Evolutionary conservation across 345 rosid species (phyloP).

Genomic region (Rhodomyrtus tomentosa): DNA sequence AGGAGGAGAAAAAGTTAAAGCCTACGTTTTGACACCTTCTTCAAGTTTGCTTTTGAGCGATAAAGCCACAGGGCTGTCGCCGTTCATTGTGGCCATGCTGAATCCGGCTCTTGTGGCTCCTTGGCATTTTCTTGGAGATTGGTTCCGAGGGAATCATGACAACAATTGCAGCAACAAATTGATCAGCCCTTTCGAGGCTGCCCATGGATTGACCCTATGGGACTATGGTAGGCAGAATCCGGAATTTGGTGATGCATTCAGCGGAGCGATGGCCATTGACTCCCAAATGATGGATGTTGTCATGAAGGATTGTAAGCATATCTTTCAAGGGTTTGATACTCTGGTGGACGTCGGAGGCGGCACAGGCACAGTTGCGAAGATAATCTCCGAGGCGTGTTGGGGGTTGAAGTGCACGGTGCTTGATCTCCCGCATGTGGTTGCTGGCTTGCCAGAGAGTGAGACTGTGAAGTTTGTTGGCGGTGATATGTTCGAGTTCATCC

Average conservation of each 20-base stretch:
- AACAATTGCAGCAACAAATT: background rate
- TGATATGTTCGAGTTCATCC: constrained; percentile 28
- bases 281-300: constrained; percentile 16
- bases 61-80: constrained; percentile 20
- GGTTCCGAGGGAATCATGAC: constrained; percentile 11
- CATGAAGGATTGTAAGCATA: constrained; percentile 13
- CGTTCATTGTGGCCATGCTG: constrained; percentile 16
- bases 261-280: constrained; percentile 30
- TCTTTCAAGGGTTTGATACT: constrained; percentile 28
- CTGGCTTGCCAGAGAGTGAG: constrained; percentile 1
- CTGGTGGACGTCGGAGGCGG: constrained; percentile 45
- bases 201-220: constrained; percentile 18
- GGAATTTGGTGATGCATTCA: constrained; percentile 9
- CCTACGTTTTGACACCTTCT: constrained; percentile 21
- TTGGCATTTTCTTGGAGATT: constrained; percentile 16
- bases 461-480: constrained; percentile 29
- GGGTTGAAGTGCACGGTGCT: constrained; percentile 26
- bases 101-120: constrained; percentile 12
- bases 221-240: constrained; percentile 6
- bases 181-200: constrained; percentile 14
- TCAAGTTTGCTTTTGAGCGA: constrained; percentile 22
- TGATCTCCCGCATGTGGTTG: constrained; percentile 32
- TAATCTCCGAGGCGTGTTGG: constrained; percentile 14
- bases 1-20: constrained; percentile 1
- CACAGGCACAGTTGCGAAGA: constrained; percentile 22